phyloP scores from a whole-genome alignment of 2,329 filamentous ascomycete species.

The Bipolaris cookei region DNA sequence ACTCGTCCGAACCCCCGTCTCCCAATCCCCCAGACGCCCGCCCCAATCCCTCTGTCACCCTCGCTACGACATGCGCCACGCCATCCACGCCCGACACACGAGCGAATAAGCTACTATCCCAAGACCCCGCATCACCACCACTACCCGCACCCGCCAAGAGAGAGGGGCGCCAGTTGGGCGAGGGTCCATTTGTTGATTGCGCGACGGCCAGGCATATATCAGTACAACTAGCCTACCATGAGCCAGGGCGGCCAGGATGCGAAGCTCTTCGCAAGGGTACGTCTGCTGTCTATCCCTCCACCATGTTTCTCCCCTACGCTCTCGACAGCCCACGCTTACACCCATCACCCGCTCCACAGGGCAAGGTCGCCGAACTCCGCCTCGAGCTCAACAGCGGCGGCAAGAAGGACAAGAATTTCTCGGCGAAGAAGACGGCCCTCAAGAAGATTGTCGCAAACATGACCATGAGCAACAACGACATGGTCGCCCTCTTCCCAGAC shows the following conservation, averaged over 20 bases:
- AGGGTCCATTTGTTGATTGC: constrained; percentile 33
- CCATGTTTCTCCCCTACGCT: constrained; percentile 51
- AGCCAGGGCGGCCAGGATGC: constrained; percentile 85
- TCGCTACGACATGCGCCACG: constrained; percentile 28
- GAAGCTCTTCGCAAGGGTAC: constrained; percentile 97
- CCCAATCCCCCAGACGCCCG: constrained; percentile 4
- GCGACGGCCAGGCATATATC: constrained; percentile 31
- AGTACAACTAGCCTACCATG: constrained; percentile 56
- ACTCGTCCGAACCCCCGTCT: constrained; percentile 10
- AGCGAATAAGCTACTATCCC: constrained; percentile 19
- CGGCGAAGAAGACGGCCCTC: constrained; percentile 93
- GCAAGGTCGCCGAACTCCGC: constrained; percentile 97
- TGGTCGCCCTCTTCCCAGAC: constrained; percentile 96
- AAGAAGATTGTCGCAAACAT: constrained; percentile 99
- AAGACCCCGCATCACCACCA: constrained; percentile 11
- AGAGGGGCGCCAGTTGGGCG: constrained; percentile 36
- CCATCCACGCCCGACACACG: constrained; percentile 13
- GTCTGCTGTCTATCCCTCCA: constrained; percentile 48
- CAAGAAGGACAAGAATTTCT: constrained; percentile 98
- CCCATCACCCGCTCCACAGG: constrained; percentile 67
- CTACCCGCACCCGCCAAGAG: constrained; percentile 18
- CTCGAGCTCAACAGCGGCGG: constrained; percentile 90
- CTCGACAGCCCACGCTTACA: constrained; percentile 58
- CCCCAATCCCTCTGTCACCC: not conserved
- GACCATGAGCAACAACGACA: constrained; percentile 99